Evolutionary conservation across 2,329 filamentous ascomycete genomes (phyloP).

Genomic region (Aaosphaeria arxii): DNA sequence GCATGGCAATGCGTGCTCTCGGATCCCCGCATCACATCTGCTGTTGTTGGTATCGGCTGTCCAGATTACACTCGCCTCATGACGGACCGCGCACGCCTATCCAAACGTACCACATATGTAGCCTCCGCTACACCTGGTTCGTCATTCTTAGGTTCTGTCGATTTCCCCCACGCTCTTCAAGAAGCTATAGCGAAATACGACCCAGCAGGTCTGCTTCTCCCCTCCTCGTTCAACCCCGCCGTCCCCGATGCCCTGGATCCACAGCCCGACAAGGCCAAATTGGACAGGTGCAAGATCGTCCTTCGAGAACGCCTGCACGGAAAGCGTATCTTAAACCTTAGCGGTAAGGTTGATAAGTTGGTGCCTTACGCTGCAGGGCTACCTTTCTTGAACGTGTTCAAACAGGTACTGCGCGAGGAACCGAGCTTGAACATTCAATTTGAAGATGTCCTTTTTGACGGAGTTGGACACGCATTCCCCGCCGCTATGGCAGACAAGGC

Average conservation of each 20-base stretch:
- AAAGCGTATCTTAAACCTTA: constrained; percentile 35
- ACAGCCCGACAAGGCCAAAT: constrained; percentile 31
- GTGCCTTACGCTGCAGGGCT: constrained; percentile 65
- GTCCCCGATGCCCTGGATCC: constrained; percentile 18
- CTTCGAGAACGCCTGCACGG: constrained; percentile 48
- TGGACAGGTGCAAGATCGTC: constrained; percentile 21
- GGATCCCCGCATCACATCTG: constrained; percentile 75
- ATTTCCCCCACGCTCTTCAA: constrained; percentile 72
- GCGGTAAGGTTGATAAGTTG: constrained; percentile 67
- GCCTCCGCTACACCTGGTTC: constrained; percentile 54
- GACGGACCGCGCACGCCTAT: constrained; percentile 70
- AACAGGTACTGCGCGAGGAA: constrained; percentile 55
- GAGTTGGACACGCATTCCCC: constrained; percentile 68
- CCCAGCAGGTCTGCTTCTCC: constrained; percentile 70
- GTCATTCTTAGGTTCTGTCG: constrained; percentile 70
- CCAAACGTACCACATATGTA: constrained; percentile 62
- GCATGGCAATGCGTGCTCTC: constrained; percentile 80
- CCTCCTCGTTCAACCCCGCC: constrained; percentile 18
- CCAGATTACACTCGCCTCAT: constrained; percentile 84
- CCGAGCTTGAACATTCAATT: constrained; percentile 50
- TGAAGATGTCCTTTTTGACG: constrained; percentile 66
- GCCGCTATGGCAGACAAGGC: constrained; percentile 65
- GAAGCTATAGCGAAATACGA: constrained; percentile 64
- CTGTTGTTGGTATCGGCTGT: constrained; percentile 79
- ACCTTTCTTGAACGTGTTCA: constrained; percentile 62